Base-by-base conservation (phyloP, 2,329 filamentous ascomycete species). In the Calonectria montana region DNA sequence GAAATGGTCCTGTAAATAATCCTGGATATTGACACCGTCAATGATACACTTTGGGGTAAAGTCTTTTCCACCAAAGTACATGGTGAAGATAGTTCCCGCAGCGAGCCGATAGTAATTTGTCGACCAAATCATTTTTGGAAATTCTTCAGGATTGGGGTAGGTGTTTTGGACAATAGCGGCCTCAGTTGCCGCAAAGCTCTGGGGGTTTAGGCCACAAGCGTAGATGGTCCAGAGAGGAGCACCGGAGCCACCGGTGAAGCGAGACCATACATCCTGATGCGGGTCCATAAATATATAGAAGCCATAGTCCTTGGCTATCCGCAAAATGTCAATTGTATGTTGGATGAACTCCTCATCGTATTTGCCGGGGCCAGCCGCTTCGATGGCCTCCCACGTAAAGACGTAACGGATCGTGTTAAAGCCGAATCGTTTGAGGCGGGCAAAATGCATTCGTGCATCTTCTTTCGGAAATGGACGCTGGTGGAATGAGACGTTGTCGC, bases 261-360 rank as follows among this genome's bases (percentile, higher is more conserved):
- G 90, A 39, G 96, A 98, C 97, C 97, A 99, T 78, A 98, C 96
- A 86, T 99, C 97, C 87, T 99, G 97, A 83, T 99, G 97, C 23
- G 97, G 96, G 78, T 99, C 97, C 95, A 99, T 98, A 82, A 98
- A 98, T 62, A 99, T 89, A 80, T 97, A 98, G 83, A 99, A 98
- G 31, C 94, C 94, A 86, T 97, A 98, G 43, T 91, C 88, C 81
- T 96, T 98, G 43, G 96, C 96, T 75, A 95, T 87, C 69, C 95
- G 90, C 77, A 99, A 84, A 13, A 98, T 87, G 45, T 94, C 90
- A 75, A 99, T 95, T 1, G 97, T 99, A 82, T 97, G 95, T 76
- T 94, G 89, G 75, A 98, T 96, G 89, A 94, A 99, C 73, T 94
- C 92, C 81, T 99, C 95, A 79, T 99, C 97, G 82, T 98, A 99